Conservation (phyloP, 2,329 filamentous ascomycete genomes). For the Tolypocladium sp. region DNA sequence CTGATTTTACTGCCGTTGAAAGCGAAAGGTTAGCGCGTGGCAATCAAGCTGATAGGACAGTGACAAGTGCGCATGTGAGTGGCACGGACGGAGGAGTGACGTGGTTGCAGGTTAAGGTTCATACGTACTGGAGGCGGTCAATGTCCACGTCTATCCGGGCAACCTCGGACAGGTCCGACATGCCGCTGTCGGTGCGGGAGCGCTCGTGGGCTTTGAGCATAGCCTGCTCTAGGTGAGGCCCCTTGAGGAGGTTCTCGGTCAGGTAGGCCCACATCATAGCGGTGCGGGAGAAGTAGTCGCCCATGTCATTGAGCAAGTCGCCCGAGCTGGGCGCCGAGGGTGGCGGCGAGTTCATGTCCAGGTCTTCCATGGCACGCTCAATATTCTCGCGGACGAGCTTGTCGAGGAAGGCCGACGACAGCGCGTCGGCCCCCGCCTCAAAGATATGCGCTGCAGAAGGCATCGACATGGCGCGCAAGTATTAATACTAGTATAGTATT, state of each 20-base stretch:
- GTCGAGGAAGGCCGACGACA: conserved; percentile 11
- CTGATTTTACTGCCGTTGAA: conserved; percentile 21
- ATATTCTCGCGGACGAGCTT: conserved; percentile 18
- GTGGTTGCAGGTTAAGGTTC: neutral
- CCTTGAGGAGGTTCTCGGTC: conserved; percentile 22
- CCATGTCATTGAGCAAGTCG: conserved; percentile 22
- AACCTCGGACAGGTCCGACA: conserved; percentile 19
- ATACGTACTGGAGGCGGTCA: conserved; percentile 22
- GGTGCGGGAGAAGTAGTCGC: conserved; percentile 25
- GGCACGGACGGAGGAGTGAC: neutral
- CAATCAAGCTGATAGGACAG: neutral
- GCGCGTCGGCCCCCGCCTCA: conserved; percentile 14
- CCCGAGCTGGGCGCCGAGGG: conserved; percentile 9
- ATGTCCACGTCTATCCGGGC: conserved; percentile 22
- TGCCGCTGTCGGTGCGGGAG: conserved; percentile 11
- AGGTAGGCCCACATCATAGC: conserved; percentile 22
- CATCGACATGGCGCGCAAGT: conserved; percentile 10
- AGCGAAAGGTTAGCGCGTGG: conserved; percentile 1
- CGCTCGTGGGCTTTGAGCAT: conserved; percentile 17
- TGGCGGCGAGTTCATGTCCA: conserved; percentile 11
- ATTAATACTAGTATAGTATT: neutral
- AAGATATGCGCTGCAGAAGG: conserved; percentile 17
- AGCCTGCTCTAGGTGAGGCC: conserved; percentile 20
- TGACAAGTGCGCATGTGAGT: neutral
- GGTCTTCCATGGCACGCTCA: conserved; percentile 12